Conservation (phyloP, 495 filamentous ascomycete species). For the Xylaria curta region DNA sequence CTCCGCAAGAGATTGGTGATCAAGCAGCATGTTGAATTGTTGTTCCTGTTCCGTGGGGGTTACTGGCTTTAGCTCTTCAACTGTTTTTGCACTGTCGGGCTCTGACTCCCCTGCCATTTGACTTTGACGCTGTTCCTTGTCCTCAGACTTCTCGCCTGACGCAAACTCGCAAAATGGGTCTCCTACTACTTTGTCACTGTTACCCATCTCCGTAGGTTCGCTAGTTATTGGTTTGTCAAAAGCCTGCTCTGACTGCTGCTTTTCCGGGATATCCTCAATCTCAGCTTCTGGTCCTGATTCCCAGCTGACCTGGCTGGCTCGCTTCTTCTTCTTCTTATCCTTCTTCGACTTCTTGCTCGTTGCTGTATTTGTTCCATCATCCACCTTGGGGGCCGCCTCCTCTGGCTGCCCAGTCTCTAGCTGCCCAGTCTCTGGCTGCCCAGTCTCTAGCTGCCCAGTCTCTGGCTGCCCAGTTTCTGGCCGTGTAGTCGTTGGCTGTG, state of each 20-base stretch:
- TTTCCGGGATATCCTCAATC: constrained; percentile 27
- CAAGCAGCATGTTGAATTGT: constrained; percentile 26
- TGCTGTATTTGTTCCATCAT: constrained; percentile 20
- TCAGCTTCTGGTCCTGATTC: constrained; percentile 28
- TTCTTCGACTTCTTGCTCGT: constrained; percentile 43
- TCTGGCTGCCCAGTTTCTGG: constrained; percentile 19
- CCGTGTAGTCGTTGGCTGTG: neutral
- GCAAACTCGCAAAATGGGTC: constrained; percentile 26
- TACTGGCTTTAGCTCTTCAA: constrained; percentile 20
- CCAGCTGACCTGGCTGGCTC: constrained; percentile 30
- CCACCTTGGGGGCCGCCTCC: constrained; percentile 18
- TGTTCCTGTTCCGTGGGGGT: constrained; percentile 29
- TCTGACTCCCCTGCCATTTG: constrained; percentile 23
- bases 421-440: constrained; percentile 18
- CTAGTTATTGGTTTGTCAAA: constrained; percentile 20
- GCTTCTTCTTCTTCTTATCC: constrained; percentile 45
- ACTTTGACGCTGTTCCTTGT: constrained; percentile 26
- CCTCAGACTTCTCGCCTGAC: constrained; percentile 36
- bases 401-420: constrained; percentile 16
- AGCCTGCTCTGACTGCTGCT: constrained; percentile 22
- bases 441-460: constrained; percentile 12
- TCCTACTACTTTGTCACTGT: constrained; percentile 8
- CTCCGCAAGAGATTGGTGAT: constrained; percentile 27
- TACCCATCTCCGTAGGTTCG: constrained; percentile 19
- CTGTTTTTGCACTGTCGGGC: constrained; percentile 16